Evolutionary conservation across 352 stramenopile genomes (phyloP).

Genomic region (Pythium folliculosum): DNA sequence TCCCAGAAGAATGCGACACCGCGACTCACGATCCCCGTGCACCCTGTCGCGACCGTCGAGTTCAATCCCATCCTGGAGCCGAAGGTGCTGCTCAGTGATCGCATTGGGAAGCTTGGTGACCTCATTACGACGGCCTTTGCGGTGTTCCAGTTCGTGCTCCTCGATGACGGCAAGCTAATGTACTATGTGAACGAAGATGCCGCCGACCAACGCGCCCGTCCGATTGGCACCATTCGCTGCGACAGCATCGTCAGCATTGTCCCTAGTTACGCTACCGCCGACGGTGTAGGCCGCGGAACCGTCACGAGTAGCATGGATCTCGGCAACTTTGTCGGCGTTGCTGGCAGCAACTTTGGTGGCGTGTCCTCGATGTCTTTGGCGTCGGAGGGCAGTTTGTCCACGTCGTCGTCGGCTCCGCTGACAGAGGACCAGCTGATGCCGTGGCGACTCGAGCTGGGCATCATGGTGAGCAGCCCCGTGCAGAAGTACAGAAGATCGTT

Average conservation of each 20-base stretch:
- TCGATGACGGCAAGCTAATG: slow-evolving; percentile 82
- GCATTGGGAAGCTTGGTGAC: slow-evolving; percentile 78
- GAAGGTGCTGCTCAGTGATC: slow-evolving; percentile 65
- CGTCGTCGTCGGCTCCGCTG: slow-evolving; percentile 3
- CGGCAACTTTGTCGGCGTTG: slow-evolving; percentile 2
- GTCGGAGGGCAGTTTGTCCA: neutral
- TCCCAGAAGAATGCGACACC: slow-evolving; percentile 31
- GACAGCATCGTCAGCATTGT: slow-evolving; percentile 83
- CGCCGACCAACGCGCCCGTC: slow-evolving; percentile 55
- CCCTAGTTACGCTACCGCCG: slow-evolving; percentile 60
- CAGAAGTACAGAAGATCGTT: slow-evolving; percentile 81
- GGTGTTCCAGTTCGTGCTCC: slow-evolving; percentile 68
- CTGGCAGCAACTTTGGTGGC: slow-evolving; percentile 22
- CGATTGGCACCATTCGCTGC: slow-evolving; percentile 81
- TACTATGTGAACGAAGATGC: slow-evolving; percentile 67
- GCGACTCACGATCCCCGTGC: slow-evolving; percentile 77
- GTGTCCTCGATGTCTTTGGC: neutral
- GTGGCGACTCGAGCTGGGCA: slow-evolving; percentile 72
- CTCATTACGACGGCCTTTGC: slow-evolving; percentile 69
- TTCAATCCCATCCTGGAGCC: slow-evolving; percentile 70
- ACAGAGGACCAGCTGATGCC: slow-evolving; percentile 59
- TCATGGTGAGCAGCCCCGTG: slow-evolving; percentile 51
- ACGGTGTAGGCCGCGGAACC: slow-evolving; percentile 13
- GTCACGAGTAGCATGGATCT: slow-evolving; percentile 1
- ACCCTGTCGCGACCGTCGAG: slow-evolving; percentile 76